Evolutionary conservation across 129 eudicot genomes (phyloP), one percentile per base, ranked within the genome.

Genomic region (Flaveria brownii): DNA sequence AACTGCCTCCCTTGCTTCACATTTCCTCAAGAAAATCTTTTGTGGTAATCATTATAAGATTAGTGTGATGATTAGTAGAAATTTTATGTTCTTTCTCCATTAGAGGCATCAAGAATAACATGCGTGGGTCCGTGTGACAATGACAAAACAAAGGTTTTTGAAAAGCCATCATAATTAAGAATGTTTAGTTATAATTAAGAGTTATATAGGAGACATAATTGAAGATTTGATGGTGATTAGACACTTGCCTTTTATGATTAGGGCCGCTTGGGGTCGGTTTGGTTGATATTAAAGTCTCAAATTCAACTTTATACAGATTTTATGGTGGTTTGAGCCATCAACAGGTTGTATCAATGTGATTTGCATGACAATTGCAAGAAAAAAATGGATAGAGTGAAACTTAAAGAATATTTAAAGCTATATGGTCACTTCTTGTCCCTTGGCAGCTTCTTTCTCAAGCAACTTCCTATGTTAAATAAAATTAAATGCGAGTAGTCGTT

Each of bases 1-100:
- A 81, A 79, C 86, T 76, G 71, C 79, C 63, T 78, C 68, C 84
- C 52, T 87, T 85, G 87, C 87, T 84, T 86, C 78, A 65, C 16
- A 75, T 68, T 81, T 85, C 73, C 82, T 80, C 86, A 82, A 80
- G 67, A 80, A 62, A 77, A 54, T 71, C 78, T 71, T 76, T 81
- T 77, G 41, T 17, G 42, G 68, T 54, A 60, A 84, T 82, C 76
- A 78, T 77, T 51, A 72, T 79, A 74, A 65, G 69, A 71, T 82
- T 82, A 85, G 68, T 56, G 46, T 66, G 52, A 85, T 78, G 47
- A 79, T 79, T 26, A 80, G 5, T 69, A 50, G 68, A 80, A 73
- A 80, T 5, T 75, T 80, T 43, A 69, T 28, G 61, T 42, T 50
- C 72, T 78, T 67, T 49, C 49, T 66, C 52, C 17, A 50, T 57